Evolutionary conservation across 192 early-diverging fungal species (phyloP).

Genomic region (Coemansia sp.): DNA sequence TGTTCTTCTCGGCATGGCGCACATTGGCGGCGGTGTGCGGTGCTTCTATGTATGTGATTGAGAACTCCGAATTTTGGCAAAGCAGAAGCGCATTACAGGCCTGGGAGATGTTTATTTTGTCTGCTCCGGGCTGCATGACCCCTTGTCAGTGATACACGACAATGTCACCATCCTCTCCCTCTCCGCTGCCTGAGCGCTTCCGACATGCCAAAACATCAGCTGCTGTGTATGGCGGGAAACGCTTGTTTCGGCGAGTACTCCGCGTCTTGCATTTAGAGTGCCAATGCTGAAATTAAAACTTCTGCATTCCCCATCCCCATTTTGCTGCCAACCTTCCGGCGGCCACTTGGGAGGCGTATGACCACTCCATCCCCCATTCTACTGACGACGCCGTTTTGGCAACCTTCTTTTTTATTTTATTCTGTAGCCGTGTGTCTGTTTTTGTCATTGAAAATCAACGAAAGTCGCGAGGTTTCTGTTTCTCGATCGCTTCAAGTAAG

Average conservation of each 20-base stretch:
- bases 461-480: constrained; percentile 49
- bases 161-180: not conserved
- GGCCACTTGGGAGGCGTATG: constrained; percentile 4
- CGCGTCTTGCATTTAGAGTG: constrained; percentile 2
- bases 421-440: constrained; percentile 46
- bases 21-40: constrained; percentile 8
- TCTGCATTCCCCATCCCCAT: constrained; percentile 13
- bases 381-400: not conserved
- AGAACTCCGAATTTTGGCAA: not conserved
- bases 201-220: constrained; percentile 1
- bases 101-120: not conserved
- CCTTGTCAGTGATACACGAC: not conserved
- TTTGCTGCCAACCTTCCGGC: constrained; percentile 4
- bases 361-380: not conserved
- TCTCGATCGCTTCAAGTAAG: constrained; percentile 56
- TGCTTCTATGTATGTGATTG: constrained; percentile 10
- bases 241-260: constrained; percentile 4
- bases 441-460: constrained; percentile 55
- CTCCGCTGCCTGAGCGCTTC: not conserved
- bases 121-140: not conserved
- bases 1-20: constrained; percentile 5
- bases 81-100: not conserved
- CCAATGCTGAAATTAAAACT: constrained; percentile 17
- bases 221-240: not conserved
- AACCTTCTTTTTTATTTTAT: constrained; percentile 20